These are phyloP conservation scores for Hyaloscypha finlandica DNA, from an alignment of 495 filamentous ascomycete genomes.

Conservation along the genomic window DNA sequence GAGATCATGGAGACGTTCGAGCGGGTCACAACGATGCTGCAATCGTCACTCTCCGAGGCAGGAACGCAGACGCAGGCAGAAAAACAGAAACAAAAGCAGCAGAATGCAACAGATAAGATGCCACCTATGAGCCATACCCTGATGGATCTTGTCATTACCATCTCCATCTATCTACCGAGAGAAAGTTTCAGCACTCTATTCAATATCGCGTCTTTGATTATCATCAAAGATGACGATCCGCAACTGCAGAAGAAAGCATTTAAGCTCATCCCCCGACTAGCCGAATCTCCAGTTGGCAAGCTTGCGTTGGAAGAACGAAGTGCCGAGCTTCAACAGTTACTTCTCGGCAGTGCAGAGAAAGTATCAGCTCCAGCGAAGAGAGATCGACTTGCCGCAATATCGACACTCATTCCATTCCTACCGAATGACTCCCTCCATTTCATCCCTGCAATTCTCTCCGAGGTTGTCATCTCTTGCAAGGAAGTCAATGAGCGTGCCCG, in stretches of 20 bases:
- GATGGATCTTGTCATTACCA: slow-evolving; percentile 93
- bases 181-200: slow-evolving; percentile 81
- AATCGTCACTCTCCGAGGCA: slow-evolving; percentile 67
- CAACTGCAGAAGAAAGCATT: slow-evolving; percentile 99
- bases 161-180: slow-evolving; percentile 88
- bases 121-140: slow-evolving; percentile 93
- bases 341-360: slow-evolving; percentile 76
- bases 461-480: slow-evolving; percentile 93
- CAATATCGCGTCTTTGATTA: slow-evolving; percentile 74
- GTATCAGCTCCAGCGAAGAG: slow-evolving; percentile 79
- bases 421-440: slow-evolving; percentile 81
- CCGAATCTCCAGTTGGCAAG: slow-evolving; percentile 72
- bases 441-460: slow-evolving; percentile 85
- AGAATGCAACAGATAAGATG: slow-evolving; percentile 65
- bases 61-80: slow-evolving; percentile 49
- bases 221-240: slow-evolving; percentile 76
- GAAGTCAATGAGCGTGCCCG: slow-evolving; percentile 95
- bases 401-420: slow-evolving; percentile 74
- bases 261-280: slow-evolving; percentile 89
- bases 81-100: slow-evolving; percentile 62
- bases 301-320: slow-evolving; percentile 71
- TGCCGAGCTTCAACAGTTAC: slow-evolving; percentile 72
- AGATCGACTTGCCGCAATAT: slow-evolving; percentile 82
- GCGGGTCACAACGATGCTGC: slow-evolving; percentile 81
- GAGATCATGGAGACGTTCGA: slow-evolving; percentile 86